Base-by-base conservation (phyloP, 2,329 filamentous ascomycete genomes). In the Basipetospora chlamydospora region DNA sequence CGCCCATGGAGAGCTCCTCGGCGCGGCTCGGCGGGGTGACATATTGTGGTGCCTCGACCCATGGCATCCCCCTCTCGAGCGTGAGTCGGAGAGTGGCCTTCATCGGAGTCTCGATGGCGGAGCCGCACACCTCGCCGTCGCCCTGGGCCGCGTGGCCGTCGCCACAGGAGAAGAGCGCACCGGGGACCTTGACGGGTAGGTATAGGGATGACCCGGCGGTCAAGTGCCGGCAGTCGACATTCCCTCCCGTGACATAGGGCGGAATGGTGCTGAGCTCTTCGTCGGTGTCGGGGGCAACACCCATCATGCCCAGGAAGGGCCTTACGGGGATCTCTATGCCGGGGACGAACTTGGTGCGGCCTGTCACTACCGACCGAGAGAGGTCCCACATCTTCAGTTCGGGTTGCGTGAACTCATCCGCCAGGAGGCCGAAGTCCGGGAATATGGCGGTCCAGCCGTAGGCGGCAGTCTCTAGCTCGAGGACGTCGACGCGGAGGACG, bases 391-490 rank as follows among this genome's bases (percentile, higher is more conserved):
- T 62, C 43, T 67, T 66, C 40, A 70, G 49, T 10, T 47, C 44
- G 9, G 58, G 50, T 3, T 60, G 51, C 1, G 56, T 49, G 38
- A 63, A 69, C 32, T 69, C 64, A 33, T 67, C 63, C 3, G 55
- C 50, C 11, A 71, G 47, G 6, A 71, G 55, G 3, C 67, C 67
- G 42, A 70, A 69, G 13, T 54, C 56, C 1, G 61, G 61, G 34
- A 70, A 55, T 21, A 70, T 57, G n/a, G 59, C 62, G 0, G 66
- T 68, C 66, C 66, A 71, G 21, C 66, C 67, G 54, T 61, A 70
- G 37, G 56, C 51, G 3, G 56, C 58, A 5, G 62, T 55, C 38
- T 56, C 43, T 4, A 70, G 52, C 17, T 57, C 53, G 12, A 69
- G 54, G 35, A 71, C 53, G 28, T 70, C 66, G 28, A 70, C 53